These are phyloP conservation scores for Lithospermum erythrorhizon DNA, from an alignment of 257 asterid genomes.

Conservation along the genomic window DNA sequence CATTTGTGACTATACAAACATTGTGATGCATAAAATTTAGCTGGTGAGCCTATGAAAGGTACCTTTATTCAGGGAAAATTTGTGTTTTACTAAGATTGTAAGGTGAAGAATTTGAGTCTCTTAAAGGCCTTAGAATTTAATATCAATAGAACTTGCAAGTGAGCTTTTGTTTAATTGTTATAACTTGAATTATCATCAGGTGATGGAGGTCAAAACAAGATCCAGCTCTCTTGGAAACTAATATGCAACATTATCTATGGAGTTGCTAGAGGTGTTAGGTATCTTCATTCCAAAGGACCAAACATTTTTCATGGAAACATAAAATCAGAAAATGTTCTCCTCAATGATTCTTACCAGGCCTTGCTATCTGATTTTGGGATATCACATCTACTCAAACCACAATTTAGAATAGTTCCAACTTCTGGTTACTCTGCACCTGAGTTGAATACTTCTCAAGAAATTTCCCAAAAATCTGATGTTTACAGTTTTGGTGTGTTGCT, in stretches of 20 bases:
- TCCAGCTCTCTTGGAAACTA: slow-evolving; percentile 19
- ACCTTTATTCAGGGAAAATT: no score
- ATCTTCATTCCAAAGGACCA: slow-evolving; percentile 20
- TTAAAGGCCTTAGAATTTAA: no score
- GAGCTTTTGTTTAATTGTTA: no score
- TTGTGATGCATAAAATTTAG: no score
- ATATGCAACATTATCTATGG: slow-evolving; percentile 21
- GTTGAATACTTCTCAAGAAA: slow-evolving; percentile 3
- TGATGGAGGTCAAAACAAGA: slow-evolving; percentile 10
- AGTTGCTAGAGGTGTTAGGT: slow-evolving; percentile 15
- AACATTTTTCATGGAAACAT: slow-evolving; percentile 23
- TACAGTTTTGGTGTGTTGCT: slow-evolving; percentile 28
- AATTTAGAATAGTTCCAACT: not conserved
- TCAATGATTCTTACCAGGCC: slow-evolving; percentile 9
- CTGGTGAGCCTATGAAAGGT: no score
- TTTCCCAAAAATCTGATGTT: slow-evolving; percentile 21
- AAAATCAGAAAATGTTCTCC: slow-evolving; percentile 23
- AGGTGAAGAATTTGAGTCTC: no score
- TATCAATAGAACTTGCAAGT: no score
- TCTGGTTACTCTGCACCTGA: slow-evolving; percentile 26
- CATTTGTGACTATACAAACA: no score
- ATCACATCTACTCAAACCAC: not conserved
- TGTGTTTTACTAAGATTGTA: no score
- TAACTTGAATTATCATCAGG: slow-evolving; percentile 1
- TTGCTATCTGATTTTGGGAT: slow-evolving; percentile 18